Conservation (phyloP, 176 grass and related monocot genomes). For the Phyllostachys edulis region DNA sequence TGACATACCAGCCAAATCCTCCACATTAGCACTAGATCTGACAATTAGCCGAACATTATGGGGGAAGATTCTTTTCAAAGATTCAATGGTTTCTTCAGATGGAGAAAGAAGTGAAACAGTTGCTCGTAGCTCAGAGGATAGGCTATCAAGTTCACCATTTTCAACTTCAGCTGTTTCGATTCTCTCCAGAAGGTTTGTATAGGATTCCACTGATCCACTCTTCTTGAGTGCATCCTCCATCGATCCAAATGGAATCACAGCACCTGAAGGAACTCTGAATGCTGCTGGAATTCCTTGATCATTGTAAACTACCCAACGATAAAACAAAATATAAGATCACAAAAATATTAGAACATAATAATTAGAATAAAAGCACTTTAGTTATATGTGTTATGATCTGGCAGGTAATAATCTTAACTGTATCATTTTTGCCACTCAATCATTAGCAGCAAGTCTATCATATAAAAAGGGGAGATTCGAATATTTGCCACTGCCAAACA, state of each 20-base stretch:
- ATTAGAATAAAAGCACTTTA: not conserved
- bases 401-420: not conserved
- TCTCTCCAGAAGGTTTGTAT: conserved; percentile 55
- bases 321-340: conserved; percentile 20
- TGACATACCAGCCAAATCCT: conserved; percentile 97
- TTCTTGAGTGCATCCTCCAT: conserved; percentile 86
- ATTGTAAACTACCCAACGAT: conserved; percentile 58
- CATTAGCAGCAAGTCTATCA: not conserved
- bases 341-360: not conserved
- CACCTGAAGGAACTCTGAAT: conserved; percentile 74
- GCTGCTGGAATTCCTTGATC: conserved; percentile 75
- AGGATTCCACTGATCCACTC: conserved; percentile 64
- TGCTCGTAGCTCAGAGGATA: conserved; percentile 67
- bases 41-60: conserved; percentile 65
- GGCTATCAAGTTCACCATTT: conserved; percentile 72
- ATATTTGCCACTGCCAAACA: no score
- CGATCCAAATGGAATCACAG: conserved; percentile 91
- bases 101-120: conserved; percentile 59
- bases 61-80: conserved; percentile 52
- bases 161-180: conserved; percentile 70
- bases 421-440: not conserved
- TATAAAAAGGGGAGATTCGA: no score
- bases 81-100: conserved; percentile 51
- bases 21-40: conserved; percentile 93
- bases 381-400: not conserved